Base-by-base conservation (phyloP, 164 flowering plant genomes). In the Nymphaea colorata region DNA sequence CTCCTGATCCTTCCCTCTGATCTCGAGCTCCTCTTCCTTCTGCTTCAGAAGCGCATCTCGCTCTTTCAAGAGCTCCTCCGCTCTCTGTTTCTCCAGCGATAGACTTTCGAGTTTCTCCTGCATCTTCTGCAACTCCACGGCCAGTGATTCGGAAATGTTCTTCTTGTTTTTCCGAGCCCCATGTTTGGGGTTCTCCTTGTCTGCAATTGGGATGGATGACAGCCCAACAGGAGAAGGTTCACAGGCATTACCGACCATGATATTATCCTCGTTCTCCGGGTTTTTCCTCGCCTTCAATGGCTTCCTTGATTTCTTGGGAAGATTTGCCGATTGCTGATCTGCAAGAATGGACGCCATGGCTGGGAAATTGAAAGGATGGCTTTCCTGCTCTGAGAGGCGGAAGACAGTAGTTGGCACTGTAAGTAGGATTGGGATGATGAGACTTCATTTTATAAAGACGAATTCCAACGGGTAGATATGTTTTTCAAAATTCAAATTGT, bases 81-180 rank as follows among this genome's bases (percentile, higher is more conserved):
- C 83, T 79, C 82, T 83, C 83, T 83, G 88, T 78, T 92, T 92
- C 83, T 89, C 97, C 12, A 89, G 71, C 67, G 71, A 78, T 84
- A 93, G 18, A 64, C 86, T 74, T 77, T 80, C 78, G 10, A 90
- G 80, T 85, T 74, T 86, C 51, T 78, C 92, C 69, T 86, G 88
- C 91, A 90, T 72, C 66, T 87, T 86, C 62, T 73, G 78, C 85
- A 90, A 61, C 17, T 89, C 91, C 62, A 84, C 85, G 79, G 85
- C 92, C 14, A 87, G 82, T 42, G 84, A 77, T n/a, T 64, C 67
- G 65, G 77, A 66, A 17, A 71, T 6, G 0, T 68, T 63, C 43
- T 79, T 78, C 12, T 45, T 45, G 59, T 79, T 80, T 8, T 72
- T 3, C 45, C 43, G 8, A 59, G 60, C 63, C 2, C 85, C 70